Evolutionary conservation across 371 early-diverging fungal species (phyloP).

Genomic region (Saksenaea oblongispora): DNA sequence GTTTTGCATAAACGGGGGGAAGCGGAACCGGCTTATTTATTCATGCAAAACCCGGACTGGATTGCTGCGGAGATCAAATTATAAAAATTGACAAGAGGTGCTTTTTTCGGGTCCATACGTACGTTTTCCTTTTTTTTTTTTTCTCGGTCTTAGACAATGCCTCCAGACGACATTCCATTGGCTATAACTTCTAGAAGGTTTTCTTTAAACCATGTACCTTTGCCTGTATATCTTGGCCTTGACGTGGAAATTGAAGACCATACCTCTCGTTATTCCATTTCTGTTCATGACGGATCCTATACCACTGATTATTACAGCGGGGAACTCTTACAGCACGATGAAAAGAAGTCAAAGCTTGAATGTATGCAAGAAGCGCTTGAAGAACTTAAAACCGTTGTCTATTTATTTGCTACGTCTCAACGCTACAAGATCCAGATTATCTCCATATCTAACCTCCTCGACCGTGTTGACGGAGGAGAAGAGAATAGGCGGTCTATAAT

Average conservation of each 20-base stretch:
- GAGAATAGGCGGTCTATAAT: conserved; percentile 34
- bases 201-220: conserved; percentile 38
- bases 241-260: conserved; percentile 48
- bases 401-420: conserved; percentile 44
- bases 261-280: conserved; percentile 43
- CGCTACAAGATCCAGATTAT: conserved; percentile 60
- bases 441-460: conserved; percentile 39
- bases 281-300: conserved; percentile 65
- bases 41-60: neutral
- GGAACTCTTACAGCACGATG: conserved; percentile 19
- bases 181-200: conserved; percentile 33
- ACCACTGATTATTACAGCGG: conserved; percentile 53
- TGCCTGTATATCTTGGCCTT: conserved; percentile 63
- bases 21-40: neutral
- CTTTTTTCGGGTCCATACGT: too few species aligned
- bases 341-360: conserved; percentile 12
- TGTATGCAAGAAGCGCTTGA: conserved; percentile 30
- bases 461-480: conserved; percentile 24
- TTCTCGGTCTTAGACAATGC: conserved; percentile 20
- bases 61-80: neutral
- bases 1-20: neutral
- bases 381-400: conserved; percentile 41
- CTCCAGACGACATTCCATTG: conserved; percentile 37
- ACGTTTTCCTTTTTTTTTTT: conserved; percentile 6
- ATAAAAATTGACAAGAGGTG: neutral